Evolutionary conservation across 176 grass and related monocot genomes (phyloP).

Genomic region (Miscanthus lutarioriparius): DNA sequence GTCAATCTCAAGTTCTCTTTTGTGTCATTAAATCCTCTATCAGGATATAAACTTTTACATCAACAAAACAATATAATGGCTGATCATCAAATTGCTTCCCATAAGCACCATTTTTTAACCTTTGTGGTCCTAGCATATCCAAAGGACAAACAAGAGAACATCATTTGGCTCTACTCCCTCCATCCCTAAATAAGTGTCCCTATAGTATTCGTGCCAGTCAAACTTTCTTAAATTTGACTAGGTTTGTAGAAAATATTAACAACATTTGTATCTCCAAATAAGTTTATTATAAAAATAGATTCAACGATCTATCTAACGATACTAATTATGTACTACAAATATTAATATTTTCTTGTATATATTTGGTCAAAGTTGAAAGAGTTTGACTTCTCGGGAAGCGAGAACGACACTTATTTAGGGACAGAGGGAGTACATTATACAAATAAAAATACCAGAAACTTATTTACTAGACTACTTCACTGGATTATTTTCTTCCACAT

Average conservation of each 20-base stretch:
- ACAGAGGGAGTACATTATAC: background rate
- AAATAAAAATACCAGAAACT: constrained; percentile 1
- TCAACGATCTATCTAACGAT: too few relatives aligned
- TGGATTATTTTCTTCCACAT: background rate
- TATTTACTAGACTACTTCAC: background rate
- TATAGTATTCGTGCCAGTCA: too few relatives aligned
- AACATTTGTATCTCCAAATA: too few relatives aligned
- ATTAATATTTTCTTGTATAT: too few relatives aligned
- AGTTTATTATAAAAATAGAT: too few relatives aligned
- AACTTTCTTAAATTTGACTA: too few relatives aligned
- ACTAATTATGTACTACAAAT: too few relatives aligned
- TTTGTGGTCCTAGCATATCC: background rate
- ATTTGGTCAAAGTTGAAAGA: too few relatives aligned
- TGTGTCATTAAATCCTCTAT: background rate
- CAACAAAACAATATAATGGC: background rate
- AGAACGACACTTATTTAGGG: too few relatives aligned
- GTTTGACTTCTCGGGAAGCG: too few relatives aligned
- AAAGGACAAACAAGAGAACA: background rate
- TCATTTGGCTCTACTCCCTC: background rate
- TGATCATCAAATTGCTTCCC: background rate
- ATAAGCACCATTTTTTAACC: background rate
- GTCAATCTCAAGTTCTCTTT: background rate
- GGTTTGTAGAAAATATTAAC: too few relatives aligned
- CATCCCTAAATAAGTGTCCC: too few relatives aligned
- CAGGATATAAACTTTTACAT: background rate